phyloP scores from a whole-genome alignment of 1,284 basidiomycete genomes.

The Cryptococcus hybrid region DNA sequence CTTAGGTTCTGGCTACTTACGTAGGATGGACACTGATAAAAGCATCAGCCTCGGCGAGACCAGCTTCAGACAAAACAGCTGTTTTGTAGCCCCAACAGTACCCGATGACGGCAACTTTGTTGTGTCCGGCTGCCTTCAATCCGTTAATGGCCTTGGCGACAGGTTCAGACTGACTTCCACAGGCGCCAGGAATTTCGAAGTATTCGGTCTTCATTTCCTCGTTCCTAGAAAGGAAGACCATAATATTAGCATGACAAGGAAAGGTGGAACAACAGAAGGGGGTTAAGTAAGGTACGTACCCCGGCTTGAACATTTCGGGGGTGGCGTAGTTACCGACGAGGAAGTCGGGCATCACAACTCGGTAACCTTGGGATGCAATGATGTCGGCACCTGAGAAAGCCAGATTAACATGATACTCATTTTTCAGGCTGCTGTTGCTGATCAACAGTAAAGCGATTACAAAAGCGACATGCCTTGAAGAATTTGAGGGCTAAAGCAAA shows the following conservation, averaged over 20 bases:
- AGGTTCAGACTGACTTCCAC: constrained; percentile 32
- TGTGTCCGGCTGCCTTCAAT: constrained; percentile 39
- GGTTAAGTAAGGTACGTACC: constrained; percentile 5
- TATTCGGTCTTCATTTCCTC: constrained; percentile 29
- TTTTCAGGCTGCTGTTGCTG: not conserved
- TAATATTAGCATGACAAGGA: not conserved
- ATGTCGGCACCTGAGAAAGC: constrained; percentile 43
- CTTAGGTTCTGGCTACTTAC: constrained; percentile 20
- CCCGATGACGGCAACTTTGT: constrained; percentile 47
- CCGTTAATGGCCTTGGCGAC: constrained; percentile 38
- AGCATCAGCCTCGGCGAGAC: constrained; percentile 25
- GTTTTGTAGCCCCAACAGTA: constrained; percentile 51
- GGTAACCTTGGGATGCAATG: constrained; percentile 45
- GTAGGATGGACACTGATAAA: constrained; percentile 45
- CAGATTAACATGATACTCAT: not conserved
- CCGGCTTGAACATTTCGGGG: constrained; percentile 38
- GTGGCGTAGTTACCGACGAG: constrained; percentile 48
- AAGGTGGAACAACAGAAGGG: not conserved
- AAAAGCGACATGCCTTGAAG: constrained; percentile 47
- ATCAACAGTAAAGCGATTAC: not conserved
- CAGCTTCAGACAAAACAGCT: constrained; percentile 17
- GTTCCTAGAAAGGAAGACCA: not conserved
- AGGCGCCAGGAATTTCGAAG: constrained; percentile 31
- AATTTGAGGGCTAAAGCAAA: constrained; percentile 53
- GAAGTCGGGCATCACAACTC: constrained; percentile 54